A percentile compares a stretch with the other conserved stretches of the same genome.
Conservation (phyloP, 441 rosid species). For the Eutrema salsugineum region DNA sequence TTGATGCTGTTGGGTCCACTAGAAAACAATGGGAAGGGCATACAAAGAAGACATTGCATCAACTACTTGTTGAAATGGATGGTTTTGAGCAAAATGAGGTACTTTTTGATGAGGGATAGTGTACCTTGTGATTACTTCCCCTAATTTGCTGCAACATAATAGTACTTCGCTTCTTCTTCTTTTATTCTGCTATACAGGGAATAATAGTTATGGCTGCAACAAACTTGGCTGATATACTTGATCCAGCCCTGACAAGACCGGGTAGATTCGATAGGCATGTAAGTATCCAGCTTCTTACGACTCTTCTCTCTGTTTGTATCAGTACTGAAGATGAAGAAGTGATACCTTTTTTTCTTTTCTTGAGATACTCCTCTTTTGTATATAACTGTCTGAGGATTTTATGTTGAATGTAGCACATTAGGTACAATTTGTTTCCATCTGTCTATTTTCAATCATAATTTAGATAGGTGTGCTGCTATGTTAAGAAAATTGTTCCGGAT, state of each 20-base stretch:
- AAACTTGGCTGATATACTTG: conserved; percentile 97
- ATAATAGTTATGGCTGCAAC: conserved; percentile 99
- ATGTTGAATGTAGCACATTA: neutral
- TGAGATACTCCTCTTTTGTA: neutral
- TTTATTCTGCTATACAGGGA: conserved; percentile 52
- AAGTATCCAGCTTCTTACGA: conserved; percentile 37
- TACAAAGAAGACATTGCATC: conserved; percentile 98
- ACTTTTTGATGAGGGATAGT: conserved; percentile 13
- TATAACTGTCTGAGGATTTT: neutral
- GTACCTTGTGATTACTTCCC: neutral
- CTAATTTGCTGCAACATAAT: neutral
- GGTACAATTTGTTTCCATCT: conserved; percentile 2
- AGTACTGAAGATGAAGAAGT: neutral
- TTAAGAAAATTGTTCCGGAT: neutral
- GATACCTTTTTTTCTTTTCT: neutral
- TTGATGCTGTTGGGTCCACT: conserved; percentile 97
- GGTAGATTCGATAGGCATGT: conserved; percentile 99
- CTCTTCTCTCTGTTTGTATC: neutral
- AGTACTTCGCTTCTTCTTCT: neutral
- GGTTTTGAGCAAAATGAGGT: conserved; percentile 99
- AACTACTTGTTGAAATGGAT: conserved; percentile 97
- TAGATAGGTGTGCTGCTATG: neutral
- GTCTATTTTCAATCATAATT: neutral
- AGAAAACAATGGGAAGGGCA: conserved; percentile 99
- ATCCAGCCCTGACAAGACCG: conserved; percentile 99